These are phyloP conservation scores for Zasmidium angulare DNA, from an alignment of 2,329 filamentous ascomycete species.

Conservation along the genomic window DNA sequence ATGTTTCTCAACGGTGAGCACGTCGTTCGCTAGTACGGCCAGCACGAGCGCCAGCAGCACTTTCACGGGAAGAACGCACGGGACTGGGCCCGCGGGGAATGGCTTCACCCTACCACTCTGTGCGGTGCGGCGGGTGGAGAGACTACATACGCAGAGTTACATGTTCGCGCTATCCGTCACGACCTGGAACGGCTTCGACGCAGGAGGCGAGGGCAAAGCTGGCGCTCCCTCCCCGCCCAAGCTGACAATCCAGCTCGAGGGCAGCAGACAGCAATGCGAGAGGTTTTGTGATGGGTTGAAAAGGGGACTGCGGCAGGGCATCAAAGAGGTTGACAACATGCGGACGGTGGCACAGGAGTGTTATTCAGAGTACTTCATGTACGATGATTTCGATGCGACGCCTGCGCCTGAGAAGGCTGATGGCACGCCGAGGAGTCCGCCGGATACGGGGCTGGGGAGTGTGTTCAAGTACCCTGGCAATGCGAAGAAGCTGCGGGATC, in stretches of 20 bases:
- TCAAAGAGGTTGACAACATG: conserved; percentile 83
- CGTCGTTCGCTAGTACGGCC: conserved; percentile 79
- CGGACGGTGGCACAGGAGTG: conserved; percentile 78
- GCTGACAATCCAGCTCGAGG: conserved; percentile 87
- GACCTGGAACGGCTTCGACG: conserved; percentile 77
- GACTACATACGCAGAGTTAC: conserved; percentile 88
- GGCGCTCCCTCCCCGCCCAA: conserved; percentile 69
- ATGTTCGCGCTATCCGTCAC: conserved; percentile 91
- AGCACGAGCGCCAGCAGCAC: conserved; percentile 76
- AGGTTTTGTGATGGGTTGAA: conserved; percentile 96
- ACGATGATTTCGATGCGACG: conserved; percentile 29
- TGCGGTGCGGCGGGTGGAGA: conserved; percentile 86
- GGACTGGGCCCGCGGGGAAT: conserved; percentile 88
- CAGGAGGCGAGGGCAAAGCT: conserved; percentile 48
- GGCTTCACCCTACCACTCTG: conserved; percentile 93
- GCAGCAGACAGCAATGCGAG: conserved; percentile 85
- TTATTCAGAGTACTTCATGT: conserved; percentile 77
- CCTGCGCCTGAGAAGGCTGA: conserved; percentile 53
- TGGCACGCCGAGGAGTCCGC: conserved; percentile 48
- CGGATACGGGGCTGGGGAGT: conserved; percentile 92
- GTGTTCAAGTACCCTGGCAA: conserved; percentile 94
- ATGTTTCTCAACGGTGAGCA: conserved; percentile 92
- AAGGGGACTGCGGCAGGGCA: conserved; percentile 79
- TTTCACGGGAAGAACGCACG: conserved; percentile 91
- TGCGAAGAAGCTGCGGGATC: conserved; percentile 85